These are phyloP conservation scores for Clonostachys sp. DNA, from an alignment of 2,329 filamentous ascomycete species.

Conservation along the genomic window DNA sequence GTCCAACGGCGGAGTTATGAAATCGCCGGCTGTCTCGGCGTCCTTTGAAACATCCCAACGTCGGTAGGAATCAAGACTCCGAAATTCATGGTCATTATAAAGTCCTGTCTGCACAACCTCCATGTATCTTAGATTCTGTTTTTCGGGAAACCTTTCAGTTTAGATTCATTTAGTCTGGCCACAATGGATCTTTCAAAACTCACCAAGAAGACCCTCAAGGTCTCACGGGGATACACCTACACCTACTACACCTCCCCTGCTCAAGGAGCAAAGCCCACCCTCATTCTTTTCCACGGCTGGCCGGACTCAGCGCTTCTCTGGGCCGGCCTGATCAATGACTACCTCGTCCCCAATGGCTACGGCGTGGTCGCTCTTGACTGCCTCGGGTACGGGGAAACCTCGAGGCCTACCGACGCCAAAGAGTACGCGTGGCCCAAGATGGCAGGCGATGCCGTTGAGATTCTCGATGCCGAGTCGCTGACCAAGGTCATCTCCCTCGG, in stretches of 20 bases:
- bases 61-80: no score
- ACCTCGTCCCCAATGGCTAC: slow-evolving; percentile 27
- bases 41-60: no score
- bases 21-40: no score
- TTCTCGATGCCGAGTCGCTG: slow-evolving; percentile 29
- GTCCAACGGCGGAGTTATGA: no score
- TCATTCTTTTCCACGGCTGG: slow-evolving; percentile 43
- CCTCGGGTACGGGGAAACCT: slow-evolving; percentile 30
- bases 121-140: no score
- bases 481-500: slow-evolving; percentile 32
- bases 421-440: slow-evolving; percentile 29
- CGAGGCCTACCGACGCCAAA: slow-evolving; percentile 29
- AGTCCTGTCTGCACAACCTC: no score
- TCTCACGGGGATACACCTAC: slow-evolving; percentile 26
- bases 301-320: slow-evolving; percentile 40
- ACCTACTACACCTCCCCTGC: slow-evolving; percentile 28
- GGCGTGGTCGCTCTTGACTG: slow-evolving; percentile 29
- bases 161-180: no score
- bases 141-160: no score
- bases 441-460: slow-evolving; percentile 28
- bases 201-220: slow-evolving; percentile 16
- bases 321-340: slow-evolving; percentile 29
- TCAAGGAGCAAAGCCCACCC: slow-evolving; percentile 16
- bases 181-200: slow-evolving; percentile 11
- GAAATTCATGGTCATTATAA: no score